These are phyloP conservation scores for Populus euphratica DNA, from an alignment of 345 rosid species.

Conservation along the genomic window DNA sequence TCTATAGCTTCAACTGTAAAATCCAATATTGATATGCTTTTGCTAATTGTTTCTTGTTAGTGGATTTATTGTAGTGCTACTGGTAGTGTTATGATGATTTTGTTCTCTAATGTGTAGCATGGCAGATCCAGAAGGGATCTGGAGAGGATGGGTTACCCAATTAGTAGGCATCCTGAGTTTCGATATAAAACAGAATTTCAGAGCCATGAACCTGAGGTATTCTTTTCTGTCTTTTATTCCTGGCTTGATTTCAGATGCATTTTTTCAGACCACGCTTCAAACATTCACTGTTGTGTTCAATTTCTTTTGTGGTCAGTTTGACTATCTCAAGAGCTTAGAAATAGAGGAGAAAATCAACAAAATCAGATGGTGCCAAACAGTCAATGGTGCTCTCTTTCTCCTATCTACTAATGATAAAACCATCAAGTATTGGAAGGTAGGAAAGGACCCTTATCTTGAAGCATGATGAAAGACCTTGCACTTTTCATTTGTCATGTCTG, in stretches of 20 bases:
- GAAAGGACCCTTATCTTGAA: slow-evolving; percentile 8
- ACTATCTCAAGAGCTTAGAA: slow-evolving; percentile 99
- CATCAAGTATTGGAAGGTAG: slow-evolving; percentile 98
- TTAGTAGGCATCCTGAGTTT: slow-evolving; percentile 87
- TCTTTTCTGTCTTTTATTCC: slow-evolving; percentile 7
- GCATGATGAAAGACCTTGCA: not conserved
- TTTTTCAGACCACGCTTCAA: not conserved
- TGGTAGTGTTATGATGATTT: not conserved
- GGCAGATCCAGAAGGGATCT: slow-evolving; percentile 74
- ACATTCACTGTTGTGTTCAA: not conserved
- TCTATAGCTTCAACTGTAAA: slow-evolving; percentile 8
- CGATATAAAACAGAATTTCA: slow-evolving; percentile 99
- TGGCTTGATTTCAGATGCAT: slow-evolving; percentile 11
- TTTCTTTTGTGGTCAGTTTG: slow-evolving; percentile 61
- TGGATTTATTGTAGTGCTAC: not conserved
- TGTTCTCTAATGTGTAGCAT: slow-evolving; percentile 44
- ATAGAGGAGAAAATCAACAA: slow-evolving; percentile 99
- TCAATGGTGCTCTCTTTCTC: slow-evolving; percentile 86
- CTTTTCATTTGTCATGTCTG: not conserved
- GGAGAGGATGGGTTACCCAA: slow-evolving; percentile 64
- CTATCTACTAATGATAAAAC: slow-evolving; percentile 98
- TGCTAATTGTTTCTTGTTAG: not conserved
- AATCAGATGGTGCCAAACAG: slow-evolving; percentile 97
- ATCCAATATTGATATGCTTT: not conserved
- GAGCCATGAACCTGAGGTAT: slow-evolving; percentile 99